These are phyloP conservation scores for Kuraishia molischiana DNA, from an alignment of 805 yeast species.

Conservation along the genomic window DNA sequence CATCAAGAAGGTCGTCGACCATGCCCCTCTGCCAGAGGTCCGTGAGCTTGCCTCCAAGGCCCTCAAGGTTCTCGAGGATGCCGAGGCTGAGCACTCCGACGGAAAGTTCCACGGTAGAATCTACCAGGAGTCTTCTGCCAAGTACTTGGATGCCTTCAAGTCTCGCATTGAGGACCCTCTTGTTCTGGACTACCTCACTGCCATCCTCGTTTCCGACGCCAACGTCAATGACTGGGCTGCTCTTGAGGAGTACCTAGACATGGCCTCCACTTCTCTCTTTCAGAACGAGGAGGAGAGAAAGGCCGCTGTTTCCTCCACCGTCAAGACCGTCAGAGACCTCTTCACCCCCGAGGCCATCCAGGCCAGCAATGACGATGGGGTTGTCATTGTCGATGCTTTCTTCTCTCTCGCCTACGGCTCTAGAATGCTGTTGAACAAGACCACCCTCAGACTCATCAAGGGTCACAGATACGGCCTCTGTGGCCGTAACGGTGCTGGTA, in stretches of 20 bases:
- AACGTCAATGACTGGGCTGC: slow-evolving; percentile 69
- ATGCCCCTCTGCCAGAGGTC: slow-evolving; percentile 94
- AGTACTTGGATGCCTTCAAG: slow-evolving; percentile 25
- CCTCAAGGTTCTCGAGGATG: slow-evolving; percentile 68
- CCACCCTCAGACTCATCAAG: slow-evolving; percentile 75
- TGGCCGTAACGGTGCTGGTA: slow-evolving; percentile 99
- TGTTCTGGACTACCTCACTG: slow-evolving; percentile 38
- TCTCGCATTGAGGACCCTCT: slow-evolving; percentile 24
- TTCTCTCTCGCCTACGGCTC: slow-evolving; percentile 97
- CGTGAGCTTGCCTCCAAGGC: slow-evolving; percentile 91
- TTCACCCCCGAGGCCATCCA: slow-evolving; percentile 43
- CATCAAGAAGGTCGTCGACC: slow-evolving; percentile 74
- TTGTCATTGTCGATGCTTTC: slow-evolving; percentile 88
- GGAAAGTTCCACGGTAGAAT: slow-evolving; percentile 76
- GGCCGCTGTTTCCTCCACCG: slow-evolving; percentile 31
- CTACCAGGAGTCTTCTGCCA: slow-evolving; percentile 39
- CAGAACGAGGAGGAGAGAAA: slow-evolving; percentile 23
- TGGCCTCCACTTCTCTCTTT: slow-evolving; percentile 25
- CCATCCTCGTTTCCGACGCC: slow-evolving; percentile 47
- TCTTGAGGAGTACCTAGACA: slow-evolving; percentile 42
- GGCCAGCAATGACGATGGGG: slow-evolving; percentile 66
- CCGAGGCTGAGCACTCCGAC: slow-evolving; percentile 57
- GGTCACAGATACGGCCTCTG: slow-evolving; percentile 97
- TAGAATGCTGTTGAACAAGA: slow-evolving; percentile 91
- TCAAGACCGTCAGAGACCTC: slow-evolving; percentile 42